Base-by-base conservation (phyloP, 1,139 yeast species). In the Lizanozyma gosingica region DNA sequence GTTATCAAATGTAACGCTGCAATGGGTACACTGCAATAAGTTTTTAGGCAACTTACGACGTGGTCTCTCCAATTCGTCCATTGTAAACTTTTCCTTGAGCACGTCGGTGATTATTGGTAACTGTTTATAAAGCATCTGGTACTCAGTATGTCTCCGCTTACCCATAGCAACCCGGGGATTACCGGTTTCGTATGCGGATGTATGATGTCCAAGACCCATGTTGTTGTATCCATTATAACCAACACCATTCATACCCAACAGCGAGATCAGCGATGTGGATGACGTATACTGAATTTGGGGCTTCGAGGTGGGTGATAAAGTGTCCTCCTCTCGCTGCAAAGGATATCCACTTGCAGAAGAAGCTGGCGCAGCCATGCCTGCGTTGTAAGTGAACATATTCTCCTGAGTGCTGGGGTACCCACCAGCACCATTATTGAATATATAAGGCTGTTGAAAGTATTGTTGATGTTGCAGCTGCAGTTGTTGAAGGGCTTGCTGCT, bases 21-120 rank as follows among this genome's bases (percentile, higher is more conserved):
- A 77, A 48, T 77, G 82, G 3, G 73, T 56, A 54, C 83, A 77
- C 40, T 67, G 17, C 16, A 40, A 22, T 17, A 17, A 17, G 35
- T 32, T 17, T 32, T 22, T 22, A 11, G 29, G 29, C 29, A 22
- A 22, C 39, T 17, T 40, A 33, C 18, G 29, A 22, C 3, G 27
- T 2, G 2, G 35, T 14, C 18, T 18, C 15, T 34, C 15, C 29
- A 6, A 11, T 14, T n/a, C 14, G 15, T 18, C 33, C 4, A 8
- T 35, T 18, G 11, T 14, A 18, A 18, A 18, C 37, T 35, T 35
- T 6, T 14, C 11, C 11, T 22, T 22, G 11, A 22, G 29, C 29
- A 22, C 29, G 9, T 22, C 29, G 11, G 29, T 11, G 29, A 22
- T 22, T 6, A 22, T 22, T 6, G 29, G 29, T 22, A 22, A 22